Conservation (phyloP, 164 flowering plant genomes). For the Magnolia kwangsiensis region DNA sequence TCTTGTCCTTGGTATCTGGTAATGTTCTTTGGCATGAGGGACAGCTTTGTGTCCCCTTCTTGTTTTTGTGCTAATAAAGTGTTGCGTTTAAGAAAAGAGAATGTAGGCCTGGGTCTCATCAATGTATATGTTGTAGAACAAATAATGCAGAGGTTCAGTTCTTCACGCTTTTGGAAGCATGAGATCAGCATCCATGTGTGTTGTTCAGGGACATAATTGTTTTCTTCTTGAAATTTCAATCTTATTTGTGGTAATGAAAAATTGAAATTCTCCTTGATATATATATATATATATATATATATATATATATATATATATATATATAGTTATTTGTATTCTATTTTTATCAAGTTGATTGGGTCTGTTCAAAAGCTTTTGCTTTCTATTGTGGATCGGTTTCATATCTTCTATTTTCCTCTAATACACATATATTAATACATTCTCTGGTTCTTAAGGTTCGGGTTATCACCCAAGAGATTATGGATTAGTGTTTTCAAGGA, state of each 20-base stretch:
- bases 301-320: too few species aligned
- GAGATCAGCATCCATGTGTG: background rate
- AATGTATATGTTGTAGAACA: background rate
- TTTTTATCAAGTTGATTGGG: background rate
- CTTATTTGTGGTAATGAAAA: background rate
- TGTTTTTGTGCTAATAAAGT: background rate
- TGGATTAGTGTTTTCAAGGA: slow-evolving; percentile 92
- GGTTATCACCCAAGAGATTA: slow-evolving; percentile 64
- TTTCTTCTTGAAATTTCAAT: background rate
- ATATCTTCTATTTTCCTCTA: background rate
- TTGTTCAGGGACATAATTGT: background rate
- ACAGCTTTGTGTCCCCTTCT: too few species aligned
- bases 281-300: too few species aligned
- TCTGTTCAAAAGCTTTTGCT: too few species aligned
- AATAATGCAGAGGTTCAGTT: background rate
- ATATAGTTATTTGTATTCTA: too few species aligned
- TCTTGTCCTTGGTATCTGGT: too few species aligned
- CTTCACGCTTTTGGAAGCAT: background rate
- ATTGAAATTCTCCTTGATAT: too few species aligned
- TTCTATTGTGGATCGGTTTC: background rate
- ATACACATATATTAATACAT: background rate
- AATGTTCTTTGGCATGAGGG: too few species aligned
- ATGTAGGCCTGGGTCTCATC: background rate
- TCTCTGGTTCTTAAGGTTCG: slow-evolving; percentile 42
- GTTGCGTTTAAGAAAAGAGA: background rate